Percentiles rank a stretch among this genome's conserved stretches.
These are phyloP conservation scores for Tylopilus intermedius DNA, from an alignment of 768 basidiomycete species.

Conservation along the genomic window DNA sequence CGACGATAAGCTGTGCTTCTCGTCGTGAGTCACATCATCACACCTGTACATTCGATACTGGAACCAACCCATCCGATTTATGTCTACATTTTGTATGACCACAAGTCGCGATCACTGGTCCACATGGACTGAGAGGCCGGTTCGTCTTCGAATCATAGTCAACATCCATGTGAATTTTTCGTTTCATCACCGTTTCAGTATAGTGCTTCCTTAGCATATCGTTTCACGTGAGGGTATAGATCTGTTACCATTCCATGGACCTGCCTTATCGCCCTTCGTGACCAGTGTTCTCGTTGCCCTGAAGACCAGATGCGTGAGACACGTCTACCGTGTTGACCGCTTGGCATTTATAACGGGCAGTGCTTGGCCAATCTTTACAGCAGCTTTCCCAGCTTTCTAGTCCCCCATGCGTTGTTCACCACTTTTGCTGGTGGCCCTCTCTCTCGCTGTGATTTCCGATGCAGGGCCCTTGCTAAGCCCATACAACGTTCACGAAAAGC, in stretches of 20 bases:
- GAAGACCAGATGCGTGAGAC: not conserved
- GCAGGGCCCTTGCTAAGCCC: slow-evolving; percentile 12
- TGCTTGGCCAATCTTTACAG: not conserved
- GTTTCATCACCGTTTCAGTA: not conserved
- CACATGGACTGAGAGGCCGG: not conserved
- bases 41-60: not conserved
- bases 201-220: not conserved
- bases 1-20: not conserved
- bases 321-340: too few species aligned
- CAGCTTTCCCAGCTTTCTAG: not conserved
- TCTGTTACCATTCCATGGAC: not conserved
- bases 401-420: slow-evolving; percentile 10
- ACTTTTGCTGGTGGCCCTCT: slow-evolving; percentile 8
- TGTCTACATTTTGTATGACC: not conserved
- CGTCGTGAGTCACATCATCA: not conserved
- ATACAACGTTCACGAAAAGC: slow-evolving; percentile 38
- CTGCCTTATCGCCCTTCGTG: not conserved
- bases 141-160: not conserved
- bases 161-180: not conserved
- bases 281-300: not conserved
- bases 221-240: not conserved
- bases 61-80: not conserved
- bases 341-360: not conserved
- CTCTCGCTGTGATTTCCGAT: slow-evolving; percentile 12
- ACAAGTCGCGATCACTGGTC: not conserved